Base-by-base conservation (phyloP, 768 basidiomycete genomes). In the Tephrocybe sp. region DNA sequence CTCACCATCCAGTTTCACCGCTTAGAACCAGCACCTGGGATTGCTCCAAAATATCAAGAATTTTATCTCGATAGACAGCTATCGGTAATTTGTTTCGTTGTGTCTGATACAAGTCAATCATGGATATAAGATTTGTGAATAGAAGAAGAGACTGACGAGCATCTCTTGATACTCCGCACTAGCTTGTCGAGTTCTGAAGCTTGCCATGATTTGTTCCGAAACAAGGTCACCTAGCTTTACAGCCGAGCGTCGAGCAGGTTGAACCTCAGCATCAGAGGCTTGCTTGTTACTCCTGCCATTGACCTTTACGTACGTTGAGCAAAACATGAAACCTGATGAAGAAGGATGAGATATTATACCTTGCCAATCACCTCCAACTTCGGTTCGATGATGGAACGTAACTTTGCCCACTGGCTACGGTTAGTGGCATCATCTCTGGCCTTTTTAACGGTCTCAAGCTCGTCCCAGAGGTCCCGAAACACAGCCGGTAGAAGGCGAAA, bases 391-490 rank as follows among this genome's bases (percentile, higher is more conserved):
- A 96, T 80, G 14, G 65, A 68, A 51, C 78, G 75, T 44, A 96
- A 65, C 50, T 79, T 84, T 5, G 75, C 75, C 93, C 97, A 95
- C 10, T 84, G 68, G 7, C 65, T 68, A 25, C 90, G 73, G 62
- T 95, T 94, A 17, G 72, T 76, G 17, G 62, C 65, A 53, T 92
- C 85, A 49, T 88, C 84, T 26, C 72, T 72, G 5, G 61, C 53
- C 59, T 85, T 89, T 58, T 90, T 77, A 23, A 73, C 69, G 3
- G 58, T 64, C 60, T 94, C 93, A 14, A 98, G 70, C 65, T 95
- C 91, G 48, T 91, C 88, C 96, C 96, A 99, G 15, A 99, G 72
- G 65, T 93, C 89, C 55, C 93, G 80, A 68, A 87, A 96, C 15
- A 81, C 78, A 2, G 86, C 75, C 8, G 96, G 93, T n/a, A 98